A percentile compares a stretch with the other conserved stretches of the same genome.
Conservation (phyloP, 768 basidiomycete genomes). For the Tremella yokohamensis region DNA sequence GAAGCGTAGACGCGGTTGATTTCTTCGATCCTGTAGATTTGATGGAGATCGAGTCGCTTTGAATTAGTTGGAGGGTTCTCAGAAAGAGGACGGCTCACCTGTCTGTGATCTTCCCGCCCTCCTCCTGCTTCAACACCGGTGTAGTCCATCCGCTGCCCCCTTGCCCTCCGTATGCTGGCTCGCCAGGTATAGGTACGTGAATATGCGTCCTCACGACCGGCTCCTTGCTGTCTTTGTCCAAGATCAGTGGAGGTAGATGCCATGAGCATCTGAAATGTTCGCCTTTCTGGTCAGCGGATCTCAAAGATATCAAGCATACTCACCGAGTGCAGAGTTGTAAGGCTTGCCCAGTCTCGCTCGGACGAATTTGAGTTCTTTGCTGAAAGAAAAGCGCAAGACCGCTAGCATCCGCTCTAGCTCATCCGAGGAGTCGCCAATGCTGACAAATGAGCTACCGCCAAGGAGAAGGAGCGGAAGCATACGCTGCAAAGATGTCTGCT, state of each 20-base stretch:
- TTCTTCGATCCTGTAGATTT: constrained; percentile 30
- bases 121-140: constrained; percentile 36
- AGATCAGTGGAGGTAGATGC: constrained; percentile 44
- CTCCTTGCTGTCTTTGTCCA: constrained; percentile 47
- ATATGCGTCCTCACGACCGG: constrained; percentile 49
- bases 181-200: constrained; percentile 45
- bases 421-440: constrained; percentile 86
- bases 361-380: constrained; percentile 90
- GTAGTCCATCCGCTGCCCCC: constrained; percentile 45
- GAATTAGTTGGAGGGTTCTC: background rate
- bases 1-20: background rate
- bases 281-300: constrained; percentile 26
- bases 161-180: constrained; percentile 45
- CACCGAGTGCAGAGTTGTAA: constrained; percentile 52
- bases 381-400: constrained; percentile 78
- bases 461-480: constrained; percentile 49
- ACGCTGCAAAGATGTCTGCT: constrained; percentile 89
- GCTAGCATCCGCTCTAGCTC: constrained; percentile 95
- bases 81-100: constrained; percentile 22
- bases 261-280: constrained; percentile 54
- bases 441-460: constrained; percentile 46
- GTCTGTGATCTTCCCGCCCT: constrained; percentile 36
- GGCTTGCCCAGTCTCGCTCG: constrained; percentile 92
- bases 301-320: background rate
- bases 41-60: constrained; percentile 15